phyloP scores from a whole-genome alignment of 441 rosid species.

The Geranium incanum region DNA sequence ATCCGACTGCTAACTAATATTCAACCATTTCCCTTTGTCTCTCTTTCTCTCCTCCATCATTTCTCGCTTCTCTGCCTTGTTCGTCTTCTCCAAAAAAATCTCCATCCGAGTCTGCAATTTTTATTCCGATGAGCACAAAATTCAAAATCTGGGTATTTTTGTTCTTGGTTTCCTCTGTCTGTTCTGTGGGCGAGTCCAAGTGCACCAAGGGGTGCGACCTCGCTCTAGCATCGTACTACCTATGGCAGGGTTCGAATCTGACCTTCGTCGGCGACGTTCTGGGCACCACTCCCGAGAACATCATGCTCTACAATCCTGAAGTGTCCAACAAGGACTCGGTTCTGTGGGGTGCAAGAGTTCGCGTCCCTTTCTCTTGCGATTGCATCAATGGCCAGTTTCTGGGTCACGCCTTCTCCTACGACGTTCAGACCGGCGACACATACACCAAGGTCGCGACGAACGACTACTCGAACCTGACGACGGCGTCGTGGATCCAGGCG shows the following conservation, averaged over 20 bases:
- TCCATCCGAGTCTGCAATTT: neutral
- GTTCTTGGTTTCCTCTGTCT: neutral
- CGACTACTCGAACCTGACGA: slow-evolving; percentile 16
- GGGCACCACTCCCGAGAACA: slow-evolving; percentile 13
- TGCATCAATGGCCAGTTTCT: slow-evolving; percentile 26
- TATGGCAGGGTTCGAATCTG: slow-evolving; percentile 24
- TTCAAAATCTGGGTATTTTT: neutral
- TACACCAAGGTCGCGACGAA: slow-evolving; percentile 18
- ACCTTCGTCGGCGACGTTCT: slow-evolving; percentile 25
- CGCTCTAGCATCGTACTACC: slow-evolving; percentile 36
- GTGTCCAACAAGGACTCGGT: slow-evolving; percentile 22
- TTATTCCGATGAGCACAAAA: neutral
- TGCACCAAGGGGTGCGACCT: slow-evolving; percentile 32
- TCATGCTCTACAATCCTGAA: slow-evolving; percentile 21
- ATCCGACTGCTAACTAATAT: neutral
- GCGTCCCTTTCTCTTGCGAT: slow-evolving; percentile 34
- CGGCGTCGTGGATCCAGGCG: too few relatives aligned
- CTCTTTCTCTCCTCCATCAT: neutral
- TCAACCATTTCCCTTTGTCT: neutral
- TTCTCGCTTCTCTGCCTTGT: neutral
- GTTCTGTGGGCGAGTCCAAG: slow-evolving; percentile 24
- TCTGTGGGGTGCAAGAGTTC: slow-evolving; percentile 13
- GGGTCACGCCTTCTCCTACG: slow-evolving; percentile 31
- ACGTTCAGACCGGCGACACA: slow-evolving; percentile 18
- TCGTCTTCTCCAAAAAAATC: neutral